Percentiles rank a stretch among this genome's conserved stretches.
Conservation (phyloP, 129 eudicot genomes). For the Tagetes erecta region DNA sequence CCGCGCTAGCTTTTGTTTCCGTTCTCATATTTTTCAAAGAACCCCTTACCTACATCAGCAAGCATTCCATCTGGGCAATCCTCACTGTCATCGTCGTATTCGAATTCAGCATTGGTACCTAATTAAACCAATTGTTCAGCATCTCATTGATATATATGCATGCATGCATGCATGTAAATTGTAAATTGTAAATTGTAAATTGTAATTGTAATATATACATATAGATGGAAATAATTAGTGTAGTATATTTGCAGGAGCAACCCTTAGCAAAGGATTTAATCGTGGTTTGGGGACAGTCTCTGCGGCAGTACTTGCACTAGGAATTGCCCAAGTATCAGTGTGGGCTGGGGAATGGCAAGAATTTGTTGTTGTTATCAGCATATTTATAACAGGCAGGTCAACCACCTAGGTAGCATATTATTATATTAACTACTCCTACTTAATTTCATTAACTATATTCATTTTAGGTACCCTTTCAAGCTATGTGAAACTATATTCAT, state of each 20-base stretch:
- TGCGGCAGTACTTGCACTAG: constrained; percentile 70
- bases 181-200: too few relatives aligned
- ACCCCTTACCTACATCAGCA: constrained; percentile 50
- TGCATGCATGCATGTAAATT: background rate
- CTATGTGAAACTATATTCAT: constrained; percentile 67
- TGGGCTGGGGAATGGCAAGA: constrained; percentile 54
- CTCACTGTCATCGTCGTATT: constrained; percentile 89
- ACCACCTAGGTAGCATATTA: too few relatives aligned
- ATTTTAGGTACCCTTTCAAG: constrained; percentile 58
- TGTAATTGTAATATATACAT: too few relatives aligned
- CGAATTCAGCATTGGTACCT: constrained; percentile 83
- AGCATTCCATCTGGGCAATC: constrained; percentile 80
- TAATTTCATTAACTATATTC: background rate
- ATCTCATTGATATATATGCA: background rate
- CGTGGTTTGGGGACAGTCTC: constrained; percentile 78
- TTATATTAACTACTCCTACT: too few relatives aligned
- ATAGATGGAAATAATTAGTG: too few relatives aligned
- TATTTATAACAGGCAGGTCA: constrained; percentile 53
- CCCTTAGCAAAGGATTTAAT: constrained; percentile 77
- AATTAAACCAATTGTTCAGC: too few relatives aligned
- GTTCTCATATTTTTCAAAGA: constrained; percentile 68
- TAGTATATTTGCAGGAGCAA: constrained; percentile 52
- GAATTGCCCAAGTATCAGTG: constrained; percentile 54
- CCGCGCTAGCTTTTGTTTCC: constrained; percentile 70
- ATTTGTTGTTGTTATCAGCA: constrained; percentile 59